phyloP scores from a whole-genome alignment of 352 stramenopile genomes.

The Phytophthora litchii region DNA sequence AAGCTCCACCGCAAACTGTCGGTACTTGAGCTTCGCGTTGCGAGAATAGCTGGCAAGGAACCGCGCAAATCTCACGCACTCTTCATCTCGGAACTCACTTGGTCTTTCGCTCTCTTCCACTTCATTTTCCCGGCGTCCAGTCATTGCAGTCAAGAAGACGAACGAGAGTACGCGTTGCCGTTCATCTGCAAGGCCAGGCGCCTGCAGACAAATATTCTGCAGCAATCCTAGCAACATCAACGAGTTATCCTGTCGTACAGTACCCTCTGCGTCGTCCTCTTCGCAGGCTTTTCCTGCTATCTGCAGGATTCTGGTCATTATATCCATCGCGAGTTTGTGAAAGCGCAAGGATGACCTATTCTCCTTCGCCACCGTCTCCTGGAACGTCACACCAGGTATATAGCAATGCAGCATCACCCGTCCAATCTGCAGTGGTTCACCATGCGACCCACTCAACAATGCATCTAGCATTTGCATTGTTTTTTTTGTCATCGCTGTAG shows the following conservation, averaged over 20 bases:
- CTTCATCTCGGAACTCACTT: slow-evolving; percentile 49
- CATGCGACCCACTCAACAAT: slow-evolving; percentile 58
- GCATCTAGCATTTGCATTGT: slow-evolving; percentile 53
- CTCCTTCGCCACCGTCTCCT: slow-evolving; percentile 63
- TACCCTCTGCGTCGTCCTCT: slow-evolving; percentile 39
- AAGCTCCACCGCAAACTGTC: slow-evolving; percentile 84
- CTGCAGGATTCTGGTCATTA: slow-evolving; percentile 48
- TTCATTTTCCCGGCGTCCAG: slow-evolving; percentile 25
- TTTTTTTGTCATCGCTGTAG: slow-evolving; percentile 40
- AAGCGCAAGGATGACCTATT: slow-evolving; percentile 62
- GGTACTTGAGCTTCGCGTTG: slow-evolving; percentile 74
- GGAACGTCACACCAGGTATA: slow-evolving; percentile 68
- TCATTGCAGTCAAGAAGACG: slow-evolving; percentile 48
- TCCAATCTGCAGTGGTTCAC: slow-evolving; percentile 55
- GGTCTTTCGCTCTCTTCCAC: slow-evolving; percentile 8
- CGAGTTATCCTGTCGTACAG: slow-evolving; percentile 41
- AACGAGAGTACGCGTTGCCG: slow-evolving; percentile 68
- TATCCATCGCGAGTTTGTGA: slow-evolving; percentile 67
- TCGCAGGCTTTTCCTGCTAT: slow-evolving; percentile 23
- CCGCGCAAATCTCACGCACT: slow-evolving; percentile 60
- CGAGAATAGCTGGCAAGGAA: slow-evolving; percentile 83
- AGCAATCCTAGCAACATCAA: slow-evolving; percentile 59
- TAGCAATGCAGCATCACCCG: slow-evolving; percentile 76
- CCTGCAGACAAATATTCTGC: slow-evolving; percentile 81
- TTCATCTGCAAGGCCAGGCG: slow-evolving; percentile 75